Evolutionary conservation across 495 filamentous ascomycete species (phyloP).

Genomic region (Hyaloscypha hepaticicola): DNA sequence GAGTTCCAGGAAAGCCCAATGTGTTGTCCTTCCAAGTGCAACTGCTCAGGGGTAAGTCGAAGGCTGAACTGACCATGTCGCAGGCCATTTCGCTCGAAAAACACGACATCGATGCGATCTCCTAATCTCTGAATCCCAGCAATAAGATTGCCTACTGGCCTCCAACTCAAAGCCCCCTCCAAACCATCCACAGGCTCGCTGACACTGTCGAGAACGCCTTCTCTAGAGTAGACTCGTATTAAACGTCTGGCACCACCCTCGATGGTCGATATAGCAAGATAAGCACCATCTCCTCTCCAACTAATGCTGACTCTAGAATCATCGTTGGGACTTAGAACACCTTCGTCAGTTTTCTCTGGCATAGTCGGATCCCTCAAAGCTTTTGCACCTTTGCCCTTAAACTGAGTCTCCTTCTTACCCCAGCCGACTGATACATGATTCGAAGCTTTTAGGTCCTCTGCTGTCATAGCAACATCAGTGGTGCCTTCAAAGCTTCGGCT

Average conservation of each 20-base stretch:
- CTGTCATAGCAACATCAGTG: slow-evolving; percentile 64
- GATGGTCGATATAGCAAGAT: slow-evolving; percentile 79
- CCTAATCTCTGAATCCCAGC: slow-evolving; percentile 71
- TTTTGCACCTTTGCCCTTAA: slow-evolving; percentile 89
- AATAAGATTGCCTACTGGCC: slow-evolving; percentile 85
- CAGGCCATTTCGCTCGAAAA: slow-evolving; percentile 95
- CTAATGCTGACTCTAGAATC: slow-evolving; percentile 68
- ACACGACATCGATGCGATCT: slow-evolving; percentile 76
- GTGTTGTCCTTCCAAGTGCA: slow-evolving; percentile 51
- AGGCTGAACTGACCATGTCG: slow-evolving; percentile 90
- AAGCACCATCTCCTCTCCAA: slow-evolving; percentile 95
- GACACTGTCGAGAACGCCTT: slow-evolving; percentile 85
- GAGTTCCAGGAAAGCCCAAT: slow-evolving; percentile 81
- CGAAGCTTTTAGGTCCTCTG: slow-evolving; percentile 79
- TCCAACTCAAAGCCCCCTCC: slow-evolving; percentile 85
- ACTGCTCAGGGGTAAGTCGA: slow-evolving; percentile 58
- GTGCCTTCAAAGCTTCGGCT: slow-evolving; percentile 86
- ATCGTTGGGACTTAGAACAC: slow-evolving; percentile 69
- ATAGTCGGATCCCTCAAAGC: slow-evolving; percentile 90
- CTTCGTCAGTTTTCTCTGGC: slow-evolving; percentile 88
- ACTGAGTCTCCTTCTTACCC: slow-evolving; percentile 98
- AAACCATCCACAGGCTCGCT: slow-evolving; percentile 91
- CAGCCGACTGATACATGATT: slow-evolving; percentile 97
- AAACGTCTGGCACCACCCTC: slow-evolving; percentile 66
- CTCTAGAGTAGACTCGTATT: slow-evolving; percentile 85